Conservation (phyloP, 2,329 filamentous ascomycete genomes). For the Xylariaceae sp. region DNA sequence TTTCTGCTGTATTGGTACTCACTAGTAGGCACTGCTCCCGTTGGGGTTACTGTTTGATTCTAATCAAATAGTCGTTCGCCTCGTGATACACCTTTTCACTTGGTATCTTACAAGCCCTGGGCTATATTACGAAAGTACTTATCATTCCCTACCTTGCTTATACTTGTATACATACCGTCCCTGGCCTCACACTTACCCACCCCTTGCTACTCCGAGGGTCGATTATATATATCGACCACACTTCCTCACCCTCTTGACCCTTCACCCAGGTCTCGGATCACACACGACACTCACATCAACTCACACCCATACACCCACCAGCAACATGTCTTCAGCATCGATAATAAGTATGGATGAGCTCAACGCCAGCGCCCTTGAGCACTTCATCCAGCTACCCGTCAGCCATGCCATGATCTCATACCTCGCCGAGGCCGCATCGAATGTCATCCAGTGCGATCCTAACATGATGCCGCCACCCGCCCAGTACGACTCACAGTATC, state of each 20-base stretch:
- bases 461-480: slow-evolving; percentile 47
- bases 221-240: slow-evolving; percentile 28
- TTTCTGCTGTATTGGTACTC: slow-evolving; percentile 1
- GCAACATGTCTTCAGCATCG: slow-evolving; percentile 44
- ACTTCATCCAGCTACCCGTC: slow-evolving; percentile 74
- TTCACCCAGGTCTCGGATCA: slow-evolving; percentile 20
- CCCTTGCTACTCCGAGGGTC: slow-evolving; percentile 16
- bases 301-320: slow-evolving; percentile 26
- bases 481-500: slow-evolving; percentile 36
- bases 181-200: slow-evolving; percentile 17
- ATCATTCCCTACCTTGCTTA: background rate
- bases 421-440: slow-evolving; percentile 66
- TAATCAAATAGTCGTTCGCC: slow-evolving; percentile 29
- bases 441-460: slow-evolving; percentile 75
- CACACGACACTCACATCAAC: slow-evolving; percentile 13
- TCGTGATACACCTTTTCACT: slow-evolving; percentile 30
- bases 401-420: slow-evolving; percentile 71
- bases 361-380: slow-evolving; percentile 70
- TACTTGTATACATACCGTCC: slow-evolving; percentile 9
- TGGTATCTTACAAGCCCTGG: slow-evolving; percentile 11
- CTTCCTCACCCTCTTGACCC: slow-evolving; percentile 17
- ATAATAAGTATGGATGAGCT: slow-evolving; percentile 49
- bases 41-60: slow-evolving; percentile 22
- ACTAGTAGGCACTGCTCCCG: slow-evolving; percentile 24
- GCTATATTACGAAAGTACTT: background rate